Base-by-base conservation (phyloP, 129 eudicot species). In the Pittosporum tobira region DNA sequence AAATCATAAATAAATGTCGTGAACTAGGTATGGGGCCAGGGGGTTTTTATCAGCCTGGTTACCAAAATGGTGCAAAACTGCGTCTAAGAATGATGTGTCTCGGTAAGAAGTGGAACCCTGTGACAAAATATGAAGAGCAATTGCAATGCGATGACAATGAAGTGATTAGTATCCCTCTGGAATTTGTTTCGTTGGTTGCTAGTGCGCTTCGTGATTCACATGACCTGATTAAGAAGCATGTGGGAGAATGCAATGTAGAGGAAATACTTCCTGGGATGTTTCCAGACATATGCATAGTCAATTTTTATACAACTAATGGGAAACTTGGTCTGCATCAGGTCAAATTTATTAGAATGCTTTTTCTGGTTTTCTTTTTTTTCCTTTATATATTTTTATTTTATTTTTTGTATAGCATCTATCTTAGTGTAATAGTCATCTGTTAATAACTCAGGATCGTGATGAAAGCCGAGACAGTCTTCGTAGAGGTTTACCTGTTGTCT, bases 251-350 rank as follows among this genome's bases (percentile, higher is more conserved):
- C 18, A 56, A 69, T 50, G 67, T 59, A 3, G 77, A 50, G 45
- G 56, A 65, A 6, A 64, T 65, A 40, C 72, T 77, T 54, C 84
- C 88, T 15, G 3, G 6, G 21, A 72, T 80, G 73, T 65, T 71
- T 24, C 88, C 94, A 3, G 80, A 84, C 50, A 56, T 80, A 37
- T 84, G 84, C 60, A 62, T 80, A 29, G 77, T 71, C 57, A 80
- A 84, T 75, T 77, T 77, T 63, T 77, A 80, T 54, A 37, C 75
- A n/a, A 59, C 47, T 23, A 61, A 20, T 18, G 81, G 88, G 36
- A 62, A 73, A 52, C 80, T 80, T 65, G 80, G 82, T 54, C 73
- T 84, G 38, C 94, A 80, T 68, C 84, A 80, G 81, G 94, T 84
- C 59, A 13, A n/a, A n/a, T n/a, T n/a, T n/a, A n/a, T n/a, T n/a